Conservation (phyloP, 73 alveolate genomes). For the Blepharisma stoltei region DNA sequence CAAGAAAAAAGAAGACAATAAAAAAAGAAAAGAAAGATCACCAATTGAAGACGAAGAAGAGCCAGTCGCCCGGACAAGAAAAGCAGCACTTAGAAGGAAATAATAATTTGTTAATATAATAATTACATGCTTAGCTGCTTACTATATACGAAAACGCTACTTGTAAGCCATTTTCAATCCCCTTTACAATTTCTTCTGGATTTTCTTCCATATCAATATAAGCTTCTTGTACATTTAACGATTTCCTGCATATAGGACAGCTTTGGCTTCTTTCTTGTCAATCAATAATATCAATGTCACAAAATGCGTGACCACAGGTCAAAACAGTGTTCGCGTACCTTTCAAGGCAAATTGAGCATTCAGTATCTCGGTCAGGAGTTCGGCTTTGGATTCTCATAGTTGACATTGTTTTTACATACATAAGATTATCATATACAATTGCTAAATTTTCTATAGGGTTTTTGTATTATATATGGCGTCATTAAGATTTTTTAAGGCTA, state of each 20-base stretch:
- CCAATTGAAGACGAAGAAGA: too few relatives aligned
- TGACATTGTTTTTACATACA: too few relatives aligned
- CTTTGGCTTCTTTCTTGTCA: background rate
- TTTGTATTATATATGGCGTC: too few relatives aligned
- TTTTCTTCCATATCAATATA: background rate
- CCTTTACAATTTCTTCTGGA: background rate
- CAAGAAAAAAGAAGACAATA: too few relatives aligned
- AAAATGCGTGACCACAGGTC: conserved; percentile 12
- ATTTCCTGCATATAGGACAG: conserved; percentile 3
- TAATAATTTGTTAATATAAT: background rate
- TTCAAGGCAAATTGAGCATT: background rate
- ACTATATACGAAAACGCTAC: background rate
- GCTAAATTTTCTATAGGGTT: too few relatives aligned
- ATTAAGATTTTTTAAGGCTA: too few relatives aligned
- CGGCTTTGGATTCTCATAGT: too few relatives aligned
- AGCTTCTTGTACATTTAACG: background rate
- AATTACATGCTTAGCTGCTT: background rate
- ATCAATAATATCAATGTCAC: background rate
- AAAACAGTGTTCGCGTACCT: conserved; percentile 5
- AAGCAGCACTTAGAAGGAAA: background rate
- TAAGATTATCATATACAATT: too few relatives aligned
- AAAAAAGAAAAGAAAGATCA: too few relatives aligned
- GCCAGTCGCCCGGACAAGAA: too few relatives aligned
- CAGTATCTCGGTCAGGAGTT: background rate
- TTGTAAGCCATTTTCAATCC: background rate